Evolutionary conservation across 768 basidiomycete species (phyloP).

Genomic region (Boletus vinaceobasis): DNA sequence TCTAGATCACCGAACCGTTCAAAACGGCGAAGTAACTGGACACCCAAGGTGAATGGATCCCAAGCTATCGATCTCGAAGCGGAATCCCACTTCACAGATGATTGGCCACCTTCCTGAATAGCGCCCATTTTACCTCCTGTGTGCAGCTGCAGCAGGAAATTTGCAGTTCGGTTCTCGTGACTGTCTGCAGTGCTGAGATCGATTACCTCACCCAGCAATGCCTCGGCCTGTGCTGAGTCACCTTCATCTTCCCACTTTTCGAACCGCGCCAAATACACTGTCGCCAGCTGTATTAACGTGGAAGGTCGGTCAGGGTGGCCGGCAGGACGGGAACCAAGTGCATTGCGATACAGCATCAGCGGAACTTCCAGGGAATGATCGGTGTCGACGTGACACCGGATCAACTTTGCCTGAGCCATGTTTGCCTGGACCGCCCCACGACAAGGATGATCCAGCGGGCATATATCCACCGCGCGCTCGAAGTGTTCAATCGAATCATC

Average conservation of each 20-base stretch:
- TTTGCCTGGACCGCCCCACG: neutral
- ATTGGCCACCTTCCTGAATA: too few species aligned
- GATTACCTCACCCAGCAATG: too few species aligned
- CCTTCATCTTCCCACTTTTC: neutral
- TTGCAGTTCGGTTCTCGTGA: too few species aligned
- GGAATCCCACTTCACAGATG: too few species aligned
- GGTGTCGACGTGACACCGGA: neutral
- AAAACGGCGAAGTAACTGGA: too few species aligned
- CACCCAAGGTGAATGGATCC: too few species aligned
- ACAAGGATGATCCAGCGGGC: neutral
- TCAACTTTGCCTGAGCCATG: neutral
- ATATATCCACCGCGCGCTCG: neutral
- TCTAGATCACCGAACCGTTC: too few species aligned
- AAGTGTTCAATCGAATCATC: neutral
- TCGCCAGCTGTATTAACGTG: neutral
- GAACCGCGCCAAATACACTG: neutral
- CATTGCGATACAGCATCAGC: neutral
- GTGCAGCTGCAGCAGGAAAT: too few species aligned
- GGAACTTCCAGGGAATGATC: neutral
- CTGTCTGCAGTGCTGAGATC: too few species aligned
- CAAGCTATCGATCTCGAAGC: too few species aligned
- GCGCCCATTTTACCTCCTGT: too few species aligned
- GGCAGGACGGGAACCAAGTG: neutral
- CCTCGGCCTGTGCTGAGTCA: too few species aligned
- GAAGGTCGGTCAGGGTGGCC: neutral